Conservation (phyloP, 495 filamentous ascomycete species). For the Lepidopterella palustris region DNA sequence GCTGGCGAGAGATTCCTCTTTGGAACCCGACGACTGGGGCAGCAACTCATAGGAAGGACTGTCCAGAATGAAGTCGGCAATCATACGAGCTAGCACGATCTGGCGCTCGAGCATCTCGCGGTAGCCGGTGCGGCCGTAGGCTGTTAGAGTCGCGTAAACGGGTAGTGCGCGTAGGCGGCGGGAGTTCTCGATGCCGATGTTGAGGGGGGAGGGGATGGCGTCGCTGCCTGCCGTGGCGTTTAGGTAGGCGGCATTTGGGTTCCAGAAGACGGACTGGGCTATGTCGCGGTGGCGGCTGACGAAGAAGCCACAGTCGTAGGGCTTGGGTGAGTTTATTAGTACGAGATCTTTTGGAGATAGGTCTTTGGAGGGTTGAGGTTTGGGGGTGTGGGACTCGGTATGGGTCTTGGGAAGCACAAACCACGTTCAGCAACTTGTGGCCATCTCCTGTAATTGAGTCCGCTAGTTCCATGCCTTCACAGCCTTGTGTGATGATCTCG, state of each 20-base stretch:
- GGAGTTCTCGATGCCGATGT: slow-evolving; percentile 88
- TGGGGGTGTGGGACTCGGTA: no score
- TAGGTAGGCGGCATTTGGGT: slow-evolving; percentile 82
- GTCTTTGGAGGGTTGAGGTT: neutral
- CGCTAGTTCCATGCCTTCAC: slow-evolving; percentile 68
- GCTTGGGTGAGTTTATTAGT: slow-evolving; percentile 43
- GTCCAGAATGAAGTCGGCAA: slow-evolving; percentile 56
- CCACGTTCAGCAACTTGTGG: slow-evolving; percentile 89
- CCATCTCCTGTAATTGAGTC: slow-evolving; percentile 83
- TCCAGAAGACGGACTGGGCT: slow-evolving; percentile 62
- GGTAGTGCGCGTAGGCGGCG: slow-evolving; percentile 84
- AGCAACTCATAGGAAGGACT: slow-evolving; percentile 60
- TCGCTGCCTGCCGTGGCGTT: slow-evolving; percentile 33
- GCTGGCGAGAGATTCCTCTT: slow-evolving; percentile 38
- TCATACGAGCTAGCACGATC: slow-evolving; percentile 58
- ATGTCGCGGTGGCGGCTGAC: slow-evolving; percentile 57
- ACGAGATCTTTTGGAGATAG: no score
- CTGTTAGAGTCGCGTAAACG: slow-evolving; percentile 72
- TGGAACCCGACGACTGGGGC: slow-evolving; percentile 37
- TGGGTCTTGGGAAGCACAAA: no score
- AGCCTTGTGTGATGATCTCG: slow-evolving; percentile 45
- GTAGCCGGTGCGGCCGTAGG: slow-evolving; percentile 67
- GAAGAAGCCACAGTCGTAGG: slow-evolving; percentile 92
- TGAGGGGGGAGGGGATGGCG: slow-evolving; percentile 70
- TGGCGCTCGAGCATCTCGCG: slow-evolving; percentile 64